Conservation (phyloP, 2,329 filamentous ascomycete species). For the Nemania serpens region DNA sequence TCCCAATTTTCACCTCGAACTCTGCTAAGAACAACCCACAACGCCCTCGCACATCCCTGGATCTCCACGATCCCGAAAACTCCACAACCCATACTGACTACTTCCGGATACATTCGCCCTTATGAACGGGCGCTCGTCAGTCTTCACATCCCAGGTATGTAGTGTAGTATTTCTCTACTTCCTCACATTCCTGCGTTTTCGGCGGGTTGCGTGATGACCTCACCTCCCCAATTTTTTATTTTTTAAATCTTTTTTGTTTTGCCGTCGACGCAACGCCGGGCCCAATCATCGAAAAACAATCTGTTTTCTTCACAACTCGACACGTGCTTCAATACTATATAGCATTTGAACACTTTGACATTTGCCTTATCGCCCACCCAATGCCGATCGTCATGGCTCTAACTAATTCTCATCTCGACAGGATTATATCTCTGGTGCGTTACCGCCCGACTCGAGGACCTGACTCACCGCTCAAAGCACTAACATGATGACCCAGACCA, state of each 20-base stretch:
- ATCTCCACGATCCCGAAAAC: conserved; percentile 21
- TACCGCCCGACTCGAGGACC: conserved; percentile 29
- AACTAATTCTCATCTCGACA: conserved; percentile 52
- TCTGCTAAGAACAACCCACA: conserved; percentile 5
- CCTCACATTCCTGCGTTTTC: neutral
- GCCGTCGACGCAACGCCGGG: neutral
- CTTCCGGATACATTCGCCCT: conserved; percentile 60
- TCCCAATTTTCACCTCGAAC: conserved; percentile 11
- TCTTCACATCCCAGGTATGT: conserved; percentile 85
- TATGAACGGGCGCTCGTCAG: conserved; percentile 85
- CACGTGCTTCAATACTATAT: too few species aligned
- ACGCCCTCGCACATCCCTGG: conserved; percentile 18
- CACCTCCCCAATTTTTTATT: conserved; percentile 28
- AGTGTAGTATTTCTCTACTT: too few species aligned
- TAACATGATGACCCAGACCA: conserved; percentile 51
- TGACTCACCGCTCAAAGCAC: conserved; percentile 51
- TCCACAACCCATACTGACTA: conserved; percentile 31
- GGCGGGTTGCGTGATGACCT: conserved; percentile 30
- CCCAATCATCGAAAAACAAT: neutral
- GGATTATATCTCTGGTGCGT: conserved; percentile 79
- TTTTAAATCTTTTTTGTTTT: too few species aligned
- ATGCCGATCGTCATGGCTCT: conserved; percentile 25
- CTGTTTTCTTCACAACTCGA: neutral
- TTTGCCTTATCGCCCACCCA: neutral
- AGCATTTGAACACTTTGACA: neutral